These are phyloP conservation scores for Apocynum venetum DNA, from an alignment of 257 asterid genomes.

Conservation along the genomic window DNA sequence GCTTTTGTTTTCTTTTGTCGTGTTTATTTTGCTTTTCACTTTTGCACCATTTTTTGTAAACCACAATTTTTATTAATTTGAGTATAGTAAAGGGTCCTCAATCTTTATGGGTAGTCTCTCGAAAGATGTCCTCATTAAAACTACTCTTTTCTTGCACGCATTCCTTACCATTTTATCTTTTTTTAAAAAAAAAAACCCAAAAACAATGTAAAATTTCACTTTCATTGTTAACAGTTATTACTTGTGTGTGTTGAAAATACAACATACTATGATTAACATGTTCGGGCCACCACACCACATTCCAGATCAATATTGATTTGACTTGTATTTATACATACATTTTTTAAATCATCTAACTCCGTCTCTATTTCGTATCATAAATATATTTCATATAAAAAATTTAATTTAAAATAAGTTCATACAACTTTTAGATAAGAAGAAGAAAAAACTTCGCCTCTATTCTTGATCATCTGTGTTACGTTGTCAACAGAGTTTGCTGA, in stretches of 20 bases:
- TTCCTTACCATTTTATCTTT: neutral
- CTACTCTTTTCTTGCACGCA: conserved; percentile 16
- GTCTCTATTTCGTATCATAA: no score
- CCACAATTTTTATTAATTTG: neutral
- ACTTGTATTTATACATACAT: no score
- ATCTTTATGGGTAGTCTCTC: neutral
- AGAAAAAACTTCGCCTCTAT: no score
- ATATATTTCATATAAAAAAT: no score
- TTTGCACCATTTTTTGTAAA: neutral
- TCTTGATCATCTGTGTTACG: no score
- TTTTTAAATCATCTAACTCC: no score
- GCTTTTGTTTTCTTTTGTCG: neutral
- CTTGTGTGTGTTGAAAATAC: conserved; percentile 9
- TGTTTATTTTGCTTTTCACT: neutral
- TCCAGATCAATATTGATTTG: no score
- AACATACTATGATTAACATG: neutral
- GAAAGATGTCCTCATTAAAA: neutral
- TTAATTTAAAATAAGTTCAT: no score
- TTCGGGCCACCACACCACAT: neutral
- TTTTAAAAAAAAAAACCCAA: neutral
- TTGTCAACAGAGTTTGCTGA: no score
- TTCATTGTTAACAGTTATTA: neutral
- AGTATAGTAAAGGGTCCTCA: neutral
- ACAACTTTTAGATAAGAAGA: no score
- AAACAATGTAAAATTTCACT: no score